A percentile compares a stretch with the other conserved stretches of the same genome.
phyloP scores from a whole-genome alignment of 768 basidiomycete species.

The Vararia minispora region DNA sequence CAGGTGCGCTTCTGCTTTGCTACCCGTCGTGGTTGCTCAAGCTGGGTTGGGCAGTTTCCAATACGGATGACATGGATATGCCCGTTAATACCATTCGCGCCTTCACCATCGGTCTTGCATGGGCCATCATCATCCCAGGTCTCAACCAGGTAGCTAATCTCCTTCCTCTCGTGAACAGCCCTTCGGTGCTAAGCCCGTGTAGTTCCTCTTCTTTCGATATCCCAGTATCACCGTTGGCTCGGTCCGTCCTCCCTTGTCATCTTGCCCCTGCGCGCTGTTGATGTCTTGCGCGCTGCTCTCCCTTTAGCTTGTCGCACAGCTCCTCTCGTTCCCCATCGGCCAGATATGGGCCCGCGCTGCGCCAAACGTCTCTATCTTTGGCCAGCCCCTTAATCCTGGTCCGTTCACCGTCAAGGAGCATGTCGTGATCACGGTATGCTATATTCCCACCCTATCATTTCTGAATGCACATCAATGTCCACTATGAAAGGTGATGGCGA shows the following conservation, averaged over 20 bases:
- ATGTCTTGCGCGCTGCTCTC: constrained; percentile 10
- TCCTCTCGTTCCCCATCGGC: constrained; percentile 63
- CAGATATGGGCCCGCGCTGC: constrained; percentile 40
- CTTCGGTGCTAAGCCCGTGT: too few relatives aligned
- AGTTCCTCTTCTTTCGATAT: constrained; percentile 49
- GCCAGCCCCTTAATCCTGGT: constrained; percentile 59
- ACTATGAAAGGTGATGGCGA: constrained; percentile 37
- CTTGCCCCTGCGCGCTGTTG: not conserved
- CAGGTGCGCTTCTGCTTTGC: too few relatives aligned
- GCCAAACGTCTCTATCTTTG: constrained; percentile 46
- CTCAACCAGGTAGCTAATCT: constrained; percentile 73
- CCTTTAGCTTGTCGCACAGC: constrained; percentile 50
- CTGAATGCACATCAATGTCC: too few relatives aligned
- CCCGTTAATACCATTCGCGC: constrained; percentile 53
- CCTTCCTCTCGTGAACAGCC: too few relatives aligned
- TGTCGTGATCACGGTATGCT: constrained; percentile 31
- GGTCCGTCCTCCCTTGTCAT: constrained; percentile 14
- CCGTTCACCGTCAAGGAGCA: constrained; percentile 58
- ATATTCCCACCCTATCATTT: too few relatives aligned
- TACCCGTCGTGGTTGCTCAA: constrained; percentile 20
- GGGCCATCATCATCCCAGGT: constrained; percentile 54
- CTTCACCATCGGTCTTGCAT: constrained; percentile 63
- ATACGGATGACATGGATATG: constrained; percentile 58
- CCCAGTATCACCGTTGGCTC: constrained; percentile 15
- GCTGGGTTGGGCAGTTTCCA: constrained; percentile 36